Percentiles rank a stretch among this genome's conserved stretches.
Evolutionary conservation across 164 flowering plant species (phyloP).

Genomic region (Stephania yunnanensis): DNA sequence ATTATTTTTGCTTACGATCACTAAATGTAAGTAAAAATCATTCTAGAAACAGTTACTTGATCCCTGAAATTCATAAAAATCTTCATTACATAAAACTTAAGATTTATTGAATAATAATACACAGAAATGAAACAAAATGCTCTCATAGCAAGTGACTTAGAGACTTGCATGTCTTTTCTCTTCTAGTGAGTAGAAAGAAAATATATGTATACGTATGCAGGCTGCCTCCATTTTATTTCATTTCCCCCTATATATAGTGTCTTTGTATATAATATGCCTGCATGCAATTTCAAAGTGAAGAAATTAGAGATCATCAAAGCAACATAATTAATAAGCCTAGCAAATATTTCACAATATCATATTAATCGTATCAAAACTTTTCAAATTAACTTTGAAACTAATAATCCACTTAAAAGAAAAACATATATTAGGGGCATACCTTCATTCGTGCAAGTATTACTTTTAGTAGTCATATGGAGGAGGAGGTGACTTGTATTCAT

Average conservation of each 20-base stretch:
- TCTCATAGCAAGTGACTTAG: not conserved
- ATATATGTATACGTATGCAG: not conserved
- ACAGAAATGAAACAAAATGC: not conserved
- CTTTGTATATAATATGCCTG: not conserved
- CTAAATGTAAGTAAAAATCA: not conserved
- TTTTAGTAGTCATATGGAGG: constrained; percentile 2
- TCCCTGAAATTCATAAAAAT: not conserved
- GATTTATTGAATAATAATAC: not conserved
- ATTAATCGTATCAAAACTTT: no score
- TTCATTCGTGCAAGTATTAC: not conserved
- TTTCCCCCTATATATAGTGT: not conserved
- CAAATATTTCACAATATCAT: no score
- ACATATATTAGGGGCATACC: not conserved
- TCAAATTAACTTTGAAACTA: not conserved
- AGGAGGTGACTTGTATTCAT: constrained; percentile 8
- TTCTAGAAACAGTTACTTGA: not conserved
- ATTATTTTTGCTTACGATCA: no score
- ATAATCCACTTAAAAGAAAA: not conserved
- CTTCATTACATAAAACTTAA: not conserved
- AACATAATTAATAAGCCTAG: not conserved
- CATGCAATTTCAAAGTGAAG: not conserved
- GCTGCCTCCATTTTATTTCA: not conserved
- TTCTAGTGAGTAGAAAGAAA: not conserved
- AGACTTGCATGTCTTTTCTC: not conserved
- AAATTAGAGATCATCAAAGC: not conserved